These are phyloP conservation scores for Penicillium psychrosexuale DNA, from an alignment of 2,329 filamentous ascomycete species.

Conservation along the genomic window DNA sequence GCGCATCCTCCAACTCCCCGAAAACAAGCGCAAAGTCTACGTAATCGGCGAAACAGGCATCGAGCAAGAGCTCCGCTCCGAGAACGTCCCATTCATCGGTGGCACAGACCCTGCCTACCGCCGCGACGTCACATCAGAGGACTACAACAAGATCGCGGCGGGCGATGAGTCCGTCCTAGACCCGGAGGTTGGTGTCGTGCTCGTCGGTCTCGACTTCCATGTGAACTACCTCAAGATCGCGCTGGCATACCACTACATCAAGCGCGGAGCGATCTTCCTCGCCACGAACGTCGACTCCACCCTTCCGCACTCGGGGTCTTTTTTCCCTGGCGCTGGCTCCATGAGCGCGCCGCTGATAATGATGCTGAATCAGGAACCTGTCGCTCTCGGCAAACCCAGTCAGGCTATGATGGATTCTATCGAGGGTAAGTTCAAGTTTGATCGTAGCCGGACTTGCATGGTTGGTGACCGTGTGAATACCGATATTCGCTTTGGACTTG, in stretches of 20 bases:
- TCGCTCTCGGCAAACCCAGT: conserved; percentile 87
- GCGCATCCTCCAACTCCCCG: conserved; percentile 76
- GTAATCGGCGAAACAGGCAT: conserved; percentile 89
- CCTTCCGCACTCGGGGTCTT: conserved; percentile 71
- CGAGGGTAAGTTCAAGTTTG: conserved; percentile 89
- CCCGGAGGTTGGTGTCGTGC: conserved; percentile 82
- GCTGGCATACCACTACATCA: conserved; percentile 80
- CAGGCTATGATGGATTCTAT: conserved; percentile 99
- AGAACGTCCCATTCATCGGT: conserved; percentile 76
- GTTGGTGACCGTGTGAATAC: conserved; percentile 91
- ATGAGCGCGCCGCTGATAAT: conserved; percentile 74
- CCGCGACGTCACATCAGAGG: conserved; percentile 73
- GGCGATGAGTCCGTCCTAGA: conserved; percentile 72
- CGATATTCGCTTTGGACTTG: conserved; percentile 91
- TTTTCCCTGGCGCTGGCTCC: conserved; percentile 90
- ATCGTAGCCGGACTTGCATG: conserved; percentile 86
- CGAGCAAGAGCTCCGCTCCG: conserved; percentile 78
- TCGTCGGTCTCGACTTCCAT: conserved; percentile 89
- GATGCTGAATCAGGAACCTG: conserved; percentile 66
- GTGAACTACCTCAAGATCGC: conserved; percentile 92
- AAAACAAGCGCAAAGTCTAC: conserved; percentile 86
- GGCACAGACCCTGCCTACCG: conserved; percentile 78
- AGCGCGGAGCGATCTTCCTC: conserved; percentile 74
- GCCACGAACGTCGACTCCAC: conserved; percentile 94
- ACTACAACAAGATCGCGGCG: conserved; percentile 72